Conservation (phyloP, 2,329 filamentous ascomycete species). For the Sphaceloma murrayae region DNA sequence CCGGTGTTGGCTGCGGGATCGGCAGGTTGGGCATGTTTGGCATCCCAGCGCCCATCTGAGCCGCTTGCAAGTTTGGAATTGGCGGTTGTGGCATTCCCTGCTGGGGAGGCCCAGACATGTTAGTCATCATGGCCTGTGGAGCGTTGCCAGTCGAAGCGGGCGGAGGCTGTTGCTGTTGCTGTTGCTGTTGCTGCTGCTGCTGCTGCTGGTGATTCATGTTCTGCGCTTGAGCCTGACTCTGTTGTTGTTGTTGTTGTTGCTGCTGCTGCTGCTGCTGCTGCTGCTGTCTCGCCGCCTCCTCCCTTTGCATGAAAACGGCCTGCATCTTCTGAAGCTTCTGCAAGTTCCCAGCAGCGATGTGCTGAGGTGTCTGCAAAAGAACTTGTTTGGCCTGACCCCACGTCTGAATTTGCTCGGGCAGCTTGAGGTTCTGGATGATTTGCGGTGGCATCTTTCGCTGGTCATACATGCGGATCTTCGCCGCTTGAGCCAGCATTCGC, state of each 20-base stretch:
- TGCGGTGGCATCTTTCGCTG: conserved; percentile 3
- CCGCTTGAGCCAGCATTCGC: conserved; percentile 17
- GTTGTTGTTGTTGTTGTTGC: conserved; percentile 16
- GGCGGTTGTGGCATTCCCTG: conserved; percentile 18
- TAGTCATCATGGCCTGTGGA: conserved; percentile 15
- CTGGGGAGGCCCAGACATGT: conserved; percentile 2
- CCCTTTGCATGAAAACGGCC: conserved; percentile 14
- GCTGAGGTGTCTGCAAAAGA: conserved; percentile 38
- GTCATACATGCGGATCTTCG: conserved; percentile 16
- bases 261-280: neutral
- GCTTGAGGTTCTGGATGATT: conserved; percentile 11
- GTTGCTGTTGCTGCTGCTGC: conserved; percentile 15
- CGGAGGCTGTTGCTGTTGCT: conserved; percentile 10
- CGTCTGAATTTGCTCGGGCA: conserved; percentile 44
- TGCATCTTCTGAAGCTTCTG: conserved; percentile 28
- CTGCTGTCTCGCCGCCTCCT: too few relatives aligned
- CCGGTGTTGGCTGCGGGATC: conserved; percentile 28
- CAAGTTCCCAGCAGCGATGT: conserved; percentile 34
- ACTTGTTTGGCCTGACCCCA: conserved; percentile 51
- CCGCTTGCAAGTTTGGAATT: conserved; percentile 18
- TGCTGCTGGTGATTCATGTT: neutral
- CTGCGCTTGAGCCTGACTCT: conserved; percentile 21
- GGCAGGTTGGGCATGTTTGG: conserved; percentile 17
- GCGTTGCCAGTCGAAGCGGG: conserved; percentile 4
- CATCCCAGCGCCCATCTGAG: conserved; percentile 16